phyloP scores from a whole-genome alignment of 257 asterid species.

The Solanum lignicaule region DNA sequence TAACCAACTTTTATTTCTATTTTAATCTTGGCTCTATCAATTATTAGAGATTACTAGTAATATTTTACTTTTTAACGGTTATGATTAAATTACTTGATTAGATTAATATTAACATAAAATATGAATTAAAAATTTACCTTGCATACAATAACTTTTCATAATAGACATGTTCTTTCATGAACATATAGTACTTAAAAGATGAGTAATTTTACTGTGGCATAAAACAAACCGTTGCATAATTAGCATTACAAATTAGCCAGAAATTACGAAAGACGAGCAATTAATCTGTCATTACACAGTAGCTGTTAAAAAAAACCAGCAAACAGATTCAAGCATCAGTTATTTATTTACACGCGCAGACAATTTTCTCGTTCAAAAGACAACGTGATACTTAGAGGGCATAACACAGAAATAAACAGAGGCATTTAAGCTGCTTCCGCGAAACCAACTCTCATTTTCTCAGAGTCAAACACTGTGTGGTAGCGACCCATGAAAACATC shows the following conservation, averaged over 20 bases:
- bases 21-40: background rate
- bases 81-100: background rate
- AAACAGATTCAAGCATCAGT: background rate
- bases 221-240: background rate
- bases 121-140: too few species aligned
- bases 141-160: background rate
- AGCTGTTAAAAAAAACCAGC: background rate
- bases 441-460: conserved; percentile 59
- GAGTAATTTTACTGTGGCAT: background rate
- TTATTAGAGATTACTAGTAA: background rate
- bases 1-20: background rate
- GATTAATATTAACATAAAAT: background rate
- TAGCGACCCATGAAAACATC: conserved; percentile 78
- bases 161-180: background rate
- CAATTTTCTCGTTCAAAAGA: background rate
- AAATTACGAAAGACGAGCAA: background rate
- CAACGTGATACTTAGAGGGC: background rate
- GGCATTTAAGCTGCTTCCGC: conserved; percentile 57
- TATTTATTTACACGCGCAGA: background rate
- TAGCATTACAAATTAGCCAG: background rate
- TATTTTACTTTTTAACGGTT: background rate
- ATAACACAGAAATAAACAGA: background rate
- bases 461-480: conserved; percentile 73
- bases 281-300: background rate
- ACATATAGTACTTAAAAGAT: background rate